phyloP scores from a whole-genome alignment of 768 basidiomycete species.

The Gloeopeniophorella convolvens region DNA sequence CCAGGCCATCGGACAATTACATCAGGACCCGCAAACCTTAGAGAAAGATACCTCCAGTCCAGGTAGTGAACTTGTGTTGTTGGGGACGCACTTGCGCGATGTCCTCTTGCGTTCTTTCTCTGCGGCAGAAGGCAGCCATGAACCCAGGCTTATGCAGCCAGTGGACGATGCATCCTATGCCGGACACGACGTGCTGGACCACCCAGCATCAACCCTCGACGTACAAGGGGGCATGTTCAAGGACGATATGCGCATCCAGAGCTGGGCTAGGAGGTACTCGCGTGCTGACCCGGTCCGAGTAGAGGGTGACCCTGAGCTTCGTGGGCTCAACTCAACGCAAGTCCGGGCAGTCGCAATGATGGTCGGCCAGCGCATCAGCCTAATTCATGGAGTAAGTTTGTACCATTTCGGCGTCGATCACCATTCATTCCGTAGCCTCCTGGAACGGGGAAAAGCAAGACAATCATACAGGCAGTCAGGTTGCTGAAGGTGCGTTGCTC shows the following conservation, averaged over 20 bases:
- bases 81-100: conserved; percentile 70
- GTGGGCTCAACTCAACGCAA: conserved; percentile 68
- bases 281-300: conserved; percentile 50
- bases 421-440: conserved; percentile 53
- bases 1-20: conserved; percentile 51
- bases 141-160: conserved; percentile 32
- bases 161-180: conserved; percentile 36
- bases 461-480: conserved; percentile 79
- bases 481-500: conserved; percentile 55
- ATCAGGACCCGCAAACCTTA: conserved; percentile 43
- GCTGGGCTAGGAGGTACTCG: conserved; percentile 73
- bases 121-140: conserved; percentile 25
- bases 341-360: conserved; percentile 78
- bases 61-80: conserved; percentile 47
- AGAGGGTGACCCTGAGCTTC: conserved; percentile 71
- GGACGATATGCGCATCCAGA: conserved; percentile 69
- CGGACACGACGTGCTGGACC: conserved; percentile 34
- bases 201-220: conserved; percentile 25
- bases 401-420: neutral
- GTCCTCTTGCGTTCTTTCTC: conserved; percentile 55
- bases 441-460: conserved; percentile 90
- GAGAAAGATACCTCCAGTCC: conserved; percentile 27
- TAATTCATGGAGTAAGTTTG: conserved; percentile 76
- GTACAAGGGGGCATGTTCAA: conserved; percentile 47
- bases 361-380: conserved; percentile 69